Conservation (phyloP, 2,329 filamentous ascomycete species). For the Nemania bipapillata region DNA sequence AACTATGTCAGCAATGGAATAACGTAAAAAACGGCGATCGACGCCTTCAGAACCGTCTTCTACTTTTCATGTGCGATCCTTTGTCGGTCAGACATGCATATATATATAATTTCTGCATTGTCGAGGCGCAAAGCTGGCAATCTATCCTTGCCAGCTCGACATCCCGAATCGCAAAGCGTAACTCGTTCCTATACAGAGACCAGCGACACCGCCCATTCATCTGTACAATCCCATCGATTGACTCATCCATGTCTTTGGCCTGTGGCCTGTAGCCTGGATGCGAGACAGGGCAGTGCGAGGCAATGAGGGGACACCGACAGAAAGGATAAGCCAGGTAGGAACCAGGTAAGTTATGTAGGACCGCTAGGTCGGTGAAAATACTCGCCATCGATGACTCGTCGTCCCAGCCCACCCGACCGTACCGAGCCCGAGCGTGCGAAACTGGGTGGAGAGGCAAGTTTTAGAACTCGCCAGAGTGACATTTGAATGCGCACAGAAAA, state of each 20-base stretch:
- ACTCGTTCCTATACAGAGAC: not conserved
- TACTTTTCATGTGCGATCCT: not conserved
- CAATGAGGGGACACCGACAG: not conserved
- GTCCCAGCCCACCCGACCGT: no score
- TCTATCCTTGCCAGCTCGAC: not conserved
- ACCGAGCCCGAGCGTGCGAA: not conserved
- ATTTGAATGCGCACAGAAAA: not conserved
- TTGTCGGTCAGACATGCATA: not conserved
- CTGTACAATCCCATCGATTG: no score
- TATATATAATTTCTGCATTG: not conserved
- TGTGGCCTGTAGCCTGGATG: no score
- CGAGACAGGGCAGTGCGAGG: not conserved
- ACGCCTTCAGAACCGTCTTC: not conserved
- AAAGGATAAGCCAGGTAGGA: no score
- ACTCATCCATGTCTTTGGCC: not conserved
- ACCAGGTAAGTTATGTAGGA: no score
- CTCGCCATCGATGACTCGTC: no score
- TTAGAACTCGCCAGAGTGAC: not conserved
- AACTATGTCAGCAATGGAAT: not conserved
- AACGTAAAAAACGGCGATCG: not conserved
- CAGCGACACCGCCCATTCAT: not conserved
- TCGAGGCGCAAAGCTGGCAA: not conserved
- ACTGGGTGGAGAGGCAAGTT: not conserved
- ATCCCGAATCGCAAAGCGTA: not conserved
- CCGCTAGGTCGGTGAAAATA: no score